These are phyloP conservation scores for Meyerozyma elateridarum DNA, from an alignment of 1,139 yeast species.

Conservation along the genomic window DNA sequence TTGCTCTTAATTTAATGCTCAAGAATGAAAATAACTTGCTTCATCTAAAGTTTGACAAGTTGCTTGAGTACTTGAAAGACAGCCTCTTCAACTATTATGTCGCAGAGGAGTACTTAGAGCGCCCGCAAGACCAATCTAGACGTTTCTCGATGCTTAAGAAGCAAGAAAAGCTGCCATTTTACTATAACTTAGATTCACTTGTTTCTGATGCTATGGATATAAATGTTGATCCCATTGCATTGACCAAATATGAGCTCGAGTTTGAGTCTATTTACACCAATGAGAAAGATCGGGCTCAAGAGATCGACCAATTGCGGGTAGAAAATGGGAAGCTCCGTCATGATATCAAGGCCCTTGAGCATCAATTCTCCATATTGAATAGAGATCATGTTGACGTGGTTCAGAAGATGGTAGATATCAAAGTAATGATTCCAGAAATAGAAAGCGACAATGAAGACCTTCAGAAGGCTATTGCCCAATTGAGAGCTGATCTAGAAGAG, in stretches of 20 bases:
- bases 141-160: slow-evolving; percentile 16
- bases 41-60: slow-evolving; percentile 63
- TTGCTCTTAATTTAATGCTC: slow-evolving; percentile 73
- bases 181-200: slow-evolving; percentile 64
- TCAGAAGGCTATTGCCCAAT: slow-evolving; percentile 56
- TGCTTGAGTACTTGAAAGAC: slow-evolving; percentile 73
- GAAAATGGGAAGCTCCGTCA: slow-evolving; percentile 70
- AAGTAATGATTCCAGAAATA: slow-evolving; percentile 45
- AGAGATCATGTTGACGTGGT: slow-evolving; percentile 60
- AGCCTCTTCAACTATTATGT: slow-evolving; percentile 69
- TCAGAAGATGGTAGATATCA: slow-evolving; percentile 39
- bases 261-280: slow-evolving; percentile 65
- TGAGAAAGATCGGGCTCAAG: slow-evolving; percentile 65
- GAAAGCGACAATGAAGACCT: slow-evolving; percentile 73
- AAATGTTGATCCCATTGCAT: slow-evolving; percentile 64
- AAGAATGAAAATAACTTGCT: slow-evolving; percentile 59
- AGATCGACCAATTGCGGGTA: slow-evolving; percentile 59
- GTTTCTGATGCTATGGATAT: slow-evolving; percentile 77
- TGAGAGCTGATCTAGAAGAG: slow-evolving; percentile 50
- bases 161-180: slow-evolving; percentile 16
- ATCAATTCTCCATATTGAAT: slow-evolving; percentile 63
- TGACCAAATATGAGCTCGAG: slow-evolving; percentile 68
- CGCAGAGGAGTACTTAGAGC: slow-evolving; percentile 32
- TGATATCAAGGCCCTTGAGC: slow-evolving; percentile 71
- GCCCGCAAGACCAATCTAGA: slow-evolving; percentile 15